phyloP scores from a whole-genome alignment of 257 asterid genomes.

The Hygrophila difformis region DNA sequence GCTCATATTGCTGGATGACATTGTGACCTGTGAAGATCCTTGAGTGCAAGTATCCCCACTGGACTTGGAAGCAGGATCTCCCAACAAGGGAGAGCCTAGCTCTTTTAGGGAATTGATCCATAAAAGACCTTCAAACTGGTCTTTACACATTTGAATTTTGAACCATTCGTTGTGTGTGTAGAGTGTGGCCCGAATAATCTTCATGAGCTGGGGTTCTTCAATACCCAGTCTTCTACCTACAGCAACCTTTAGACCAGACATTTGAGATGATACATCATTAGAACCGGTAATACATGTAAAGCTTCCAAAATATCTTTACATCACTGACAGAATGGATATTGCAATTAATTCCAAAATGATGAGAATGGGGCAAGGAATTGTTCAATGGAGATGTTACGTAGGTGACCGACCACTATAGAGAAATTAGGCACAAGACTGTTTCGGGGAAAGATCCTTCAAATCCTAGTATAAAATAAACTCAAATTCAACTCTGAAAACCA shows the following conservation, averaged over 20 bases:
- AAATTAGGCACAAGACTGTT: too few relatives aligned
- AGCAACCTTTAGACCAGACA: slow-evolving; percentile 56
- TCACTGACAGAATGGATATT: too few relatives aligned
- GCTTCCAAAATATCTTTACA: background rate
- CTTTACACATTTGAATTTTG: slow-evolving; percentile 96
- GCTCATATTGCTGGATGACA: slow-evolving; percentile 45
- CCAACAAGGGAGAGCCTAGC: slow-evolving; percentile 43
- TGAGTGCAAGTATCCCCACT: slow-evolving; percentile 44
- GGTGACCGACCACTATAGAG: too few relatives aligned
- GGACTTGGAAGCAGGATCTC: slow-evolving; percentile 49
- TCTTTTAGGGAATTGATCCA: slow-evolving; percentile 71
- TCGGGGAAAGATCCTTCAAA: too few relatives aligned
- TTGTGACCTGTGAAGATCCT: slow-evolving; percentile 71
- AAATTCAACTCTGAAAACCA: too few relatives aligned
- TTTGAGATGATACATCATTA: slow-evolving; percentile 5
- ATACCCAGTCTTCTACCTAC: slow-evolving; percentile 78
- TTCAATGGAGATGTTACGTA: too few relatives aligned
- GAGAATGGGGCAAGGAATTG: too few relatives aligned
- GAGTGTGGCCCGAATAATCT: slow-evolving; percentile 69
- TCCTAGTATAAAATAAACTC: too few relatives aligned
- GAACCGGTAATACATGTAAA: background rate
- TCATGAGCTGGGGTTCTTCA: slow-evolving; percentile 95
- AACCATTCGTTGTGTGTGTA: slow-evolving; percentile 85
- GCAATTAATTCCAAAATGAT: too few relatives aligned
- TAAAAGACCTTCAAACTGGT: slow-evolving; percentile 77